Evolutionary conservation across 225 moss, liverwort and hornwort species (phyloP).

Genomic region (Pseudisothecium myosuroides): DNA sequence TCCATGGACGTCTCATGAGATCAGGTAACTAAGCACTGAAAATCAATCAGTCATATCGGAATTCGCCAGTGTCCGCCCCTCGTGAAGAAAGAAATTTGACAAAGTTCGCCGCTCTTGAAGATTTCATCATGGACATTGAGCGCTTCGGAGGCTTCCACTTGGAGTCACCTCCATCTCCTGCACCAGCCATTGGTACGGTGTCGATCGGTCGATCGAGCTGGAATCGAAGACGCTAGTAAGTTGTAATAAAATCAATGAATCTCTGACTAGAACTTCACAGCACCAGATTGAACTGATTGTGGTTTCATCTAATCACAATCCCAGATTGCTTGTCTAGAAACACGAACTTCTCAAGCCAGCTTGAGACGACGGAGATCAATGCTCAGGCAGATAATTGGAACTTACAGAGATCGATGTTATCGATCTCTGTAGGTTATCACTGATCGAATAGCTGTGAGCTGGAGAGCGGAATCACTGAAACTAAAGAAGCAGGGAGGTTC

Average conservation of each 20-base stretch:
- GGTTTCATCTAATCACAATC: not conserved
- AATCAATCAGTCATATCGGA: not conserved
- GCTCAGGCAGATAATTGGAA: no score
- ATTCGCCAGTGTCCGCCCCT: no score
- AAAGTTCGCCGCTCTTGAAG: not conserved
- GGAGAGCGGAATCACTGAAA: not conserved
- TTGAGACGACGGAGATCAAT: not conserved
- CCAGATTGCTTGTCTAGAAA: not conserved
- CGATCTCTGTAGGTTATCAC: not conserved
- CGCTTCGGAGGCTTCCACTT: not conserved
- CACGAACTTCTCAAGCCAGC: no score
- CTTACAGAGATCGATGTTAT: no score
- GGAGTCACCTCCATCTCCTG: not conserved
- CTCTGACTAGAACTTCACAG: not conserved
- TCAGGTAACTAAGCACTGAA: not conserved
- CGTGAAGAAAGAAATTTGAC: not conserved
- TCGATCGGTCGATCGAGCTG: not conserved
- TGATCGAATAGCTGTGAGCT: not conserved
- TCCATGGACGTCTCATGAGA: not conserved
- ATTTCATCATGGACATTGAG: not conserved
- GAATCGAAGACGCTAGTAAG: not conserved
- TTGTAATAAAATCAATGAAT: not conserved
- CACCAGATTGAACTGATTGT: not conserved
- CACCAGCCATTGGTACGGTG: not conserved
- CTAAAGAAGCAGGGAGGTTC: not conserved